Evolutionary conservation across 2,329 filamentous ascomycete genomes (phyloP).

Genomic region (Thermothelomyces thermophilus): DNA sequence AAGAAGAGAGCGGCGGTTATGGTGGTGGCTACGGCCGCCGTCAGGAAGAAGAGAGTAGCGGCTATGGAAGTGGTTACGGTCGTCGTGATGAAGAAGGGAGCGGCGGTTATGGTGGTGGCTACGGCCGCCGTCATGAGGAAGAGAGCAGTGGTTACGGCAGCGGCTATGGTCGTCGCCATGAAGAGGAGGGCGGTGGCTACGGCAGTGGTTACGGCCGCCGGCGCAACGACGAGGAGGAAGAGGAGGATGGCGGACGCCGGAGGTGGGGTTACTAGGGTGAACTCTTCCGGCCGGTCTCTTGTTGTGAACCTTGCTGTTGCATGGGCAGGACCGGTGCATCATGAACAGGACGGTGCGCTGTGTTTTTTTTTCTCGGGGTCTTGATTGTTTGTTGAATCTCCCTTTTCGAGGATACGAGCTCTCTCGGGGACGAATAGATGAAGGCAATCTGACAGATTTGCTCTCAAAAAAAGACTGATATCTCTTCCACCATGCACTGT

Average conservation of each 20-base stretch:
- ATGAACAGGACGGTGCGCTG: no score
- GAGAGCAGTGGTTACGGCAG: constrained; percentile 6
- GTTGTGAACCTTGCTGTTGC: no score
- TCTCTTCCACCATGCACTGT: no score
- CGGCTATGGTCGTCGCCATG: neutral
- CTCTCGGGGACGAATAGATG: no score
- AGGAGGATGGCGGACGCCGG: constrained; percentile 20
- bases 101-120: constrained; percentile 9
- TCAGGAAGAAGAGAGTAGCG: neutral
- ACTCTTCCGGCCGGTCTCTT: neutral
- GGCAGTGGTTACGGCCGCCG: neutral
- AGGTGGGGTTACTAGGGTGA: constrained; percentile 12
- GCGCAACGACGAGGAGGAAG: constrained; percentile 3
- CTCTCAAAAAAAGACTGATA: no score
- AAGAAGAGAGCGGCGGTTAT: constrained; percentile 20
- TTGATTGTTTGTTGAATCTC: no score
- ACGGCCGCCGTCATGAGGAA: constrained; percentile 23
- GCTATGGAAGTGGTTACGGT: constrained; percentile 18
- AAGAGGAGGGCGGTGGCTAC: constrained; percentile 18
- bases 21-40: constrained; percentile 1
- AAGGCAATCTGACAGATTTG: no score
- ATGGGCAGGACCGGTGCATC: no score
- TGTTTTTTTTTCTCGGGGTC: no score
- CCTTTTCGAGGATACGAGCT: no score
- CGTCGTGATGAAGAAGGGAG: constrained; percentile 20